Conservation (phyloP, 2,329 filamentous ascomycete species). For the Sporothrix schenckii region DNA sequence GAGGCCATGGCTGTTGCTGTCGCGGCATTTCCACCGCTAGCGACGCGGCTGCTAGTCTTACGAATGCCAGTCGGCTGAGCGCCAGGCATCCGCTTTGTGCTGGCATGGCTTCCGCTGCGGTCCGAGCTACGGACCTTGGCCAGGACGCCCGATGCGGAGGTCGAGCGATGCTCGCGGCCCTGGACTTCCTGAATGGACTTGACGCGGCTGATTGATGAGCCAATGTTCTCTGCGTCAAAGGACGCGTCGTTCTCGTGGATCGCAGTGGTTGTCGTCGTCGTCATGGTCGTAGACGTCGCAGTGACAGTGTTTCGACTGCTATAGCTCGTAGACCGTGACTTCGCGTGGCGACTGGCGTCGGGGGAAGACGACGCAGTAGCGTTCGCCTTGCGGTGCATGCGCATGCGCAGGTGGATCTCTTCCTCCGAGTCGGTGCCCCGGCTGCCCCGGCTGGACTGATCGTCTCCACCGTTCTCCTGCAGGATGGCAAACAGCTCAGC, state of each 20-base stretch:
- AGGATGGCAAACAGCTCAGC: slow-evolving; percentile 45
- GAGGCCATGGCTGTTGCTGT: slow-evolving; percentile 48
- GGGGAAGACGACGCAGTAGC: slow-evolving; percentile 62
- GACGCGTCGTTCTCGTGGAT: slow-evolving; percentile 68
- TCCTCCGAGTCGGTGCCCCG: slow-evolving; percentile 72
- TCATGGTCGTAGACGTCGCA: slow-evolving; percentile 67
- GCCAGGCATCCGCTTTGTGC: slow-evolving; percentile 58
- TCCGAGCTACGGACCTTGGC: slow-evolving; percentile 62
- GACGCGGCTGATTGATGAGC: slow-evolving; percentile 50
- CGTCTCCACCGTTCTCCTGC: slow-evolving; percentile 60
- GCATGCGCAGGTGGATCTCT: slow-evolving; percentile 77
- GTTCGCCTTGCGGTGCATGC: slow-evolving; percentile 65
- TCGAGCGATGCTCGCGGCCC: slow-evolving; percentile 47
- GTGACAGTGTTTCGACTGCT: slow-evolving; percentile 63
- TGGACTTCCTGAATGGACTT: slow-evolving; percentile 53
- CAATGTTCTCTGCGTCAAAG: slow-evolving; percentile 72
- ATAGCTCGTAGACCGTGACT: slow-evolving; percentile 45
- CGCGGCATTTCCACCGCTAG: slow-evolving; percentile 53
- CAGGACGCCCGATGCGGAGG: slow-evolving; percentile 59
- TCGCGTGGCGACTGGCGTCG: slow-evolving; percentile 58
- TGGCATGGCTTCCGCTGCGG: slow-evolving; percentile 38
- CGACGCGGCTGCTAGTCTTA: slow-evolving; percentile 68
- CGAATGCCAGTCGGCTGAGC: slow-evolving; percentile 58
- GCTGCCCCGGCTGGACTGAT: slow-evolving; percentile 63
- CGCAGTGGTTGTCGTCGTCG: slow-evolving; percentile 64